Base-by-base conservation (phyloP, 768 basidiomycete genomes). In the Mrakia frigida region DNA sequence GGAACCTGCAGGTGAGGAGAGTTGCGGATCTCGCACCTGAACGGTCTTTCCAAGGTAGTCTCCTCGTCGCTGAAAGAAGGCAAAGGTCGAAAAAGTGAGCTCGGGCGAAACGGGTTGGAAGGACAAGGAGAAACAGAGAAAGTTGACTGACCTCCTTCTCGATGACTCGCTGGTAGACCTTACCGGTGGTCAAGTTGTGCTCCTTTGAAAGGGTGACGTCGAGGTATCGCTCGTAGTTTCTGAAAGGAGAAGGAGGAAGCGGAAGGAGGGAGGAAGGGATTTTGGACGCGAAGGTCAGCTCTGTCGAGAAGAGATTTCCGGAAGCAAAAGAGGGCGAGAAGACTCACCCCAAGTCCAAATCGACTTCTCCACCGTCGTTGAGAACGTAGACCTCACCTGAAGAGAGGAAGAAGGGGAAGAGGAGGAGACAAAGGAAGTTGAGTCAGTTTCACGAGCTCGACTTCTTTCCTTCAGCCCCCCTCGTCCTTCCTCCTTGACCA, bases 141-240 rank as follows among this genome's bases (percentile, higher is more conserved):
- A 50, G n/a, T 31, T 7, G 9, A 81, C 89, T 77, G 73, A 94
- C 94, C 91, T 99, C 96, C 82, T 90, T 92, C 83, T 98, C 94
- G 79, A 99, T 99, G 70, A 99, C 95, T 81, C 97, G 90, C 74
- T 89, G 87, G 84, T 99, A 99, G 72, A 98, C 94, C 86, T 98
- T 99, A 67, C 96, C 96, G 2, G 96, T 98, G 31, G 96, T 99
- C 81, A 99, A 93, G 83, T 99, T 99, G 85, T 99, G 97, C 82
- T 98, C 94, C 76, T 90, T 89, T 35, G 91, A 92, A 50, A 99
- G 86, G 0, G 94, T 98, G 65, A 99, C 91, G 81, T 99, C 89
- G 78, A 99, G 87, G 85, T 99, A 99, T 77, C 96, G 90, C 84
- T 99, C 96, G 82, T 99, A 99, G 85, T 99, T 99, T 76, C 76